Evolutionary conservation across 352 stramenopile genomes (phyloP).

Genomic region (Phytopythium chamaehyphon): DNA sequence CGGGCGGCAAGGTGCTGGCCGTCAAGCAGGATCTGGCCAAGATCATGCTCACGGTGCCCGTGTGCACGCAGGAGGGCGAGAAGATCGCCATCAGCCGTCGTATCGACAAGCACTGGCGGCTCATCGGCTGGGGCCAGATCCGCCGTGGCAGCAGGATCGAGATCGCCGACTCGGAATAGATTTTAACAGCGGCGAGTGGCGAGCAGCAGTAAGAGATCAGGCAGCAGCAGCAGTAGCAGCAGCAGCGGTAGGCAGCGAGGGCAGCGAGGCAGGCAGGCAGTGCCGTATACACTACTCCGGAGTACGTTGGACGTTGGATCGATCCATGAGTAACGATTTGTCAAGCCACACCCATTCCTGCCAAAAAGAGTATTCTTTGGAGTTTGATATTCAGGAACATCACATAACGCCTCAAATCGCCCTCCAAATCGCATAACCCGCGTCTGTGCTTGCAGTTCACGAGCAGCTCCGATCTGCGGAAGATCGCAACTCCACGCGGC

Average conservation of each 20-base stretch:
- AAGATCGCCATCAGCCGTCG: slow-evolving; percentile 99
- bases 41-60: slow-evolving; percentile 98
- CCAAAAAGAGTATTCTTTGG: no score
- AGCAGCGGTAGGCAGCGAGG: background rate
- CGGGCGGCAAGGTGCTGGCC: slow-evolving; percentile 93
- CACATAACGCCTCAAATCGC: background rate
- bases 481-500: no score
- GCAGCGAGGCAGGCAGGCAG: background rate
- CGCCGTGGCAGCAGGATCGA: slow-evolving; percentile 95
- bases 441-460: no score
- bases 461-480: no score
- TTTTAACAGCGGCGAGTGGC: slow-evolving; percentile 19
- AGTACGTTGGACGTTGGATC: no score
- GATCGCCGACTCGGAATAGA: slow-evolving; percentile 85
- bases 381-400: no score
- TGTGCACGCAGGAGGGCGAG: slow-evolving; percentile 99
- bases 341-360: no score
- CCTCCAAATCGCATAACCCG: no score
- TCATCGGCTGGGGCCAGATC: slow-evolving; percentile 99
- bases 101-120: slow-evolving; percentile 99
- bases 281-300: no score
- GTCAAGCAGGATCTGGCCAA: slow-evolving; percentile 98
- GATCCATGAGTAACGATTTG: no score
- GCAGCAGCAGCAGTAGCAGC: background rate
- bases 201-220: slow-evolving; percentile 1